A percentile compares a stretch with the other conserved stretches of the same genome.
Conservation (phyloP, 1,139 yeast species). For the Suzukiozyma palmioleophila region DNA sequence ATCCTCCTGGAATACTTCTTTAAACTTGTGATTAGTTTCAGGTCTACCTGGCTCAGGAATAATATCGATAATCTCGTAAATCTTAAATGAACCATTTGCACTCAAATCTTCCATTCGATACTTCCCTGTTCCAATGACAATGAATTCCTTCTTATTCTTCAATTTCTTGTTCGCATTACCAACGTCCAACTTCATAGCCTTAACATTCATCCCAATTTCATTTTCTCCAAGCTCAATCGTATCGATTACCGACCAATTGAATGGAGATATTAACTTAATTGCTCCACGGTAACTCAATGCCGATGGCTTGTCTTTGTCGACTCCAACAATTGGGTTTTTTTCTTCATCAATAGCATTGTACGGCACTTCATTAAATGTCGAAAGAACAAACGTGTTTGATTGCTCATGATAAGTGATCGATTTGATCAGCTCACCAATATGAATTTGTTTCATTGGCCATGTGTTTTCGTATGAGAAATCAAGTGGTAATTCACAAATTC, state of each 20-base stretch:
- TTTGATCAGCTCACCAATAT: conserved; percentile 62
- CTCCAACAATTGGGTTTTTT: conserved; percentile 59
- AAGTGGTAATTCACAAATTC: conserved; percentile 58
- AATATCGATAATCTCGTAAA: conserved; percentile 74
- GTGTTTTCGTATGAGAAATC: conserved; percentile 57
- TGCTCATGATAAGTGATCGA: conserved; percentile 69
- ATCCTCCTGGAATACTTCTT: conserved; percentile 69
- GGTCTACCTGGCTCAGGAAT: conserved; percentile 91
- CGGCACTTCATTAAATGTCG: conserved; percentile 57
- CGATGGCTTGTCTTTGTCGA: conserved; percentile 41
- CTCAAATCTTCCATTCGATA: conserved; percentile 80
- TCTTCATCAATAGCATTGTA: conserved; percentile 76
- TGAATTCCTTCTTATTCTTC: conserved; percentile 58
- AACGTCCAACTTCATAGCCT: conserved; percentile 55
- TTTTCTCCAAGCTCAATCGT: conserved; percentile 60
- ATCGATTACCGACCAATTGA: conserved; percentile 76
- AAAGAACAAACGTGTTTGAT: conserved; percentile 60
- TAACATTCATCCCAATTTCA: conserved; percentile 60
- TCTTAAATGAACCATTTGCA: conserved; percentile 73
- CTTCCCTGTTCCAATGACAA: conserved; percentile 76
- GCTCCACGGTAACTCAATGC: conserved; percentile 58
- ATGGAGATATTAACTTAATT: conserved; percentile 66
- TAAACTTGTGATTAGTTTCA: conserved; percentile 75
- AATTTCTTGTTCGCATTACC: conserved; percentile 45
- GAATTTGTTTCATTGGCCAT: conserved; percentile 55